Evolutionary conservation across 768 basidiomycete species (phyloP).

Genomic region (Russula sp.): DNA sequence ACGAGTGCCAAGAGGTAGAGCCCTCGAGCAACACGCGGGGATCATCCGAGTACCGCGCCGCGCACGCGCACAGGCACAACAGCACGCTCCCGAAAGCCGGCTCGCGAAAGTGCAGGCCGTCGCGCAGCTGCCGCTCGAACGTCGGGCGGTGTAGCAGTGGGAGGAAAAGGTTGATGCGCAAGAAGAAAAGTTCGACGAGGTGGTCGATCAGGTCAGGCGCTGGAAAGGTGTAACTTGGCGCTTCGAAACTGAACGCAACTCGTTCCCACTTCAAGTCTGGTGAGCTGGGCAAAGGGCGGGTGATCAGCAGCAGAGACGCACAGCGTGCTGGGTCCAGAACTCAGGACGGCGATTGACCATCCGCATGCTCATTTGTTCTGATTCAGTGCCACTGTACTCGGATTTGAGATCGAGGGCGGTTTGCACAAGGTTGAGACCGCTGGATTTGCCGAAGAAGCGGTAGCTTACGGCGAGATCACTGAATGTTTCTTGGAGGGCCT

Average conservation of each 20-base stretch:
- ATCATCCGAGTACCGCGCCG: slow-evolving; percentile 48
- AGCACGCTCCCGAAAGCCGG: slow-evolving; percentile 41
- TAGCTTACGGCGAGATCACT: slow-evolving; percentile 29
- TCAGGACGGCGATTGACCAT: slow-evolving; percentile 37
- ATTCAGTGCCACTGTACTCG: slow-evolving; percentile 31
- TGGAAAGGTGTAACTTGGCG: slow-evolving; percentile 28
- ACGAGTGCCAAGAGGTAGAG: slow-evolving; percentile 30
- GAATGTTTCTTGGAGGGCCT: slow-evolving; percentile 30
- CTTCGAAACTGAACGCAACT: background rate
- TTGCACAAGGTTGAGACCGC: slow-evolving; percentile 38
- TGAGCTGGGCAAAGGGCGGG: background rate
- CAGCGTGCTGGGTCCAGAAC: slow-evolving; percentile 46
- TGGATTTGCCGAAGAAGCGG: slow-evolving; percentile 40
- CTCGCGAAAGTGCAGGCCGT: slow-evolving; percentile 38
- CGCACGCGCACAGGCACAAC: slow-evolving; percentile 48
- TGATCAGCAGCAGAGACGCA: slow-evolving; percentile 27
- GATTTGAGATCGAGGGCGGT: slow-evolving; percentile 40
- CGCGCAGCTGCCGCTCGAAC: slow-evolving; percentile 37
- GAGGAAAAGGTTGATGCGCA: slow-evolving; percentile 34
- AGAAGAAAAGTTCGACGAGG: slow-evolving; percentile 48
- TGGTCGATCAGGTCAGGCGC: slow-evolving; percentile 33
- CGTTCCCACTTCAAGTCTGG: slow-evolving; percentile 16
- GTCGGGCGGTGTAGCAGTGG: slow-evolving; percentile 46
- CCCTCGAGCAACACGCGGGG: slow-evolving; percentile 36
- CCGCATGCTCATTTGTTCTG: slow-evolving; percentile 4